Conservation (phyloP, 257 asterid genomes). For the Rubia yunnanensis region DNA sequence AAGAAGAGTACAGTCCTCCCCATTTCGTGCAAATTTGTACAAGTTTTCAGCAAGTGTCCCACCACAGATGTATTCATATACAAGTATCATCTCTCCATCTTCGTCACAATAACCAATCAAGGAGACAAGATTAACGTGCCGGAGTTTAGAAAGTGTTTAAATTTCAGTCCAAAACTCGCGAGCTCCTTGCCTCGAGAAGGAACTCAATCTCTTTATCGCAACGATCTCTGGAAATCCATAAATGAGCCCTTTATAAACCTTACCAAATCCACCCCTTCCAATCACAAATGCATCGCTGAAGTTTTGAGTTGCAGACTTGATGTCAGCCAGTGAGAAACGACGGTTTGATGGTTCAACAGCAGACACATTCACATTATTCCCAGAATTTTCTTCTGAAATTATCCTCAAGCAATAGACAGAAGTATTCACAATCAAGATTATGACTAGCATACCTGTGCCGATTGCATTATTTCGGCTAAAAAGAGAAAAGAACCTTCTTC, state of each 20-base stretch:
- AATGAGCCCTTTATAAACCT: not conserved
- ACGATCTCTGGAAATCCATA: not conserved
- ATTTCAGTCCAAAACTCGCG: not conserved
- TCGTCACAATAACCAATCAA: not conserved
- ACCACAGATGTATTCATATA: not conserved
- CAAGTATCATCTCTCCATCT: not conserved
- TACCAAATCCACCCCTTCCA: not conserved
- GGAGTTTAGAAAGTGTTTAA: not conserved
- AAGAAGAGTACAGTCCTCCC: conserved; percentile 5
- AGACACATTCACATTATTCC: not conserved
- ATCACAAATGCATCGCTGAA: not conserved
- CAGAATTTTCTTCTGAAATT: not conserved
- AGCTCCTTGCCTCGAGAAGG: not conserved
- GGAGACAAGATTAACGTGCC: not conserved
- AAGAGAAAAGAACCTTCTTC: not conserved
- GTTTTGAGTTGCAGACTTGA: not conserved
- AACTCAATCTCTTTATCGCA: not conserved
- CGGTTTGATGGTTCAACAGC: not conserved
- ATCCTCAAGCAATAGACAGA: not conserved
- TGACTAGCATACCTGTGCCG: not conserved
- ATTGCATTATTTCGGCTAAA: not conserved
- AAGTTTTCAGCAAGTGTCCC: not conserved
- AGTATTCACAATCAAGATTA: not conserved
- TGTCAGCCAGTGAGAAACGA: not conserved
- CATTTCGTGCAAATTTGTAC: conserved; percentile 1